Base-by-base conservation (phyloP, 2,329 filamentous ascomycete species). In the Exophiala mesophila region DNA sequence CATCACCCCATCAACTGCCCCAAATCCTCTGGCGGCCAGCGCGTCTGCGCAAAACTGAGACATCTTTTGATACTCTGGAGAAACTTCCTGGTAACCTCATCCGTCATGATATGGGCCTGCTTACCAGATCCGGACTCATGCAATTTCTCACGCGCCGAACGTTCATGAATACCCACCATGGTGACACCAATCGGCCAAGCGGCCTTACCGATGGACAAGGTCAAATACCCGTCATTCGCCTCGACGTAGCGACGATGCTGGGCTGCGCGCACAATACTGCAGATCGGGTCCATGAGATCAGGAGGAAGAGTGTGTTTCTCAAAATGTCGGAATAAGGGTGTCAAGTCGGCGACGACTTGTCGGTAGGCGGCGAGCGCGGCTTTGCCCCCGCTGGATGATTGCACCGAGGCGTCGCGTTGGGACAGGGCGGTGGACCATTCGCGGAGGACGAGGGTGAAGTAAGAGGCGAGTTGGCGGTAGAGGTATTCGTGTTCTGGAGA, bases 121-220 rank as follows among this genome's bases (percentile, higher is more conserved):
- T 83, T 80, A 45, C 82, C 83, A 53, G 78, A 76, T 51, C 78
- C 77, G 47, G 71, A 75, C 63, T 92, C 80, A 62, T 97, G 89
- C 46, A 98, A 70, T 68, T 98, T 98, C 68, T 98, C 92, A 50
- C 92, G 79, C 15, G 92, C 90, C 54, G 85, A 92, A 60, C 92
- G 81, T 72, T 97, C 92, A 77, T 98, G 92, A 57, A 98, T 98
- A 73, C 92, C 92, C 59, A 98, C 92, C 92, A 97, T 98, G 63
- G 92, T 98, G 28, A 98, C 92, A 67, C 92, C 92, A 59, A 98
- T 98, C 17, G 92, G 92, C 92, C 92, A 98, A 12, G 92, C 92
- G 49, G 88, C 89, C 69, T 95, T 95, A 52, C 88, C 88, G 59
- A 98, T 98, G 62, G 87, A 94, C 41, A 98, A 72, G 39, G 87